Base-by-base conservation (phyloP, 2,329 filamentous ascomycete genomes). In the Alternaria incomplexa region DNA sequence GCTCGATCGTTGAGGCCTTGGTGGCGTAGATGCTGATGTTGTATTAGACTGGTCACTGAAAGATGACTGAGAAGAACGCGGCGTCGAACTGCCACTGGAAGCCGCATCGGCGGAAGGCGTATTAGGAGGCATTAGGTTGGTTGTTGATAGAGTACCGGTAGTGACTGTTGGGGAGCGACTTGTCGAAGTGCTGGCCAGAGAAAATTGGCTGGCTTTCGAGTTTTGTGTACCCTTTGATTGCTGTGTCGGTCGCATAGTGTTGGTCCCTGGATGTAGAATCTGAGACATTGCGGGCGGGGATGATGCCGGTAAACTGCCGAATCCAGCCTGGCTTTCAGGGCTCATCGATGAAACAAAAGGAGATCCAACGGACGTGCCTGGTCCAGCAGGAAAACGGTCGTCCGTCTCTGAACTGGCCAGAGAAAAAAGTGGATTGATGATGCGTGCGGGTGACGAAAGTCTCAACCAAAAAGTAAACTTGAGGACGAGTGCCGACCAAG, bases 271-370 rank as follows among this genome's bases (percentile, higher is more conserved):
- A 61, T 56, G 51, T 63, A 61, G 48, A 63, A 59, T 46, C 65
- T 71, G 70, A 72, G 64, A 71, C 68, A 63, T 66, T 60, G 51
- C 46, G 58, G 26, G 30, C 66, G 61, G 63, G 69, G 69, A 63
- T 72, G 48, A 66, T 70, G 68, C 69, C 45, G 50, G 69, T 56
- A 52, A 55, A 62, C 20, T 65, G 51, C 66, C 68, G 58, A 53
- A 63, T 64, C 50, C 56, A 61, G 61, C 57, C 56, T 63, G 40
- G 48, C 46, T n/a, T 63, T 30, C 66, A 61, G 61, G 62, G 63
- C 56, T 67, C 48, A 40, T 57, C 61, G 66, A 59, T 63, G 66
- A 58, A 63, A 58, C 51, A 30, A 56, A 56, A 61, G 58, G 46
- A 32, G n/a, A 61, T 51, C 15, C 30, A 54, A 44, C 43, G 46